These are phyloP conservation scores for Fusarium protoensiforme DNA, from an alignment of 2,329 filamentous ascomycete species.

Conservation along the genomic window DNA sequence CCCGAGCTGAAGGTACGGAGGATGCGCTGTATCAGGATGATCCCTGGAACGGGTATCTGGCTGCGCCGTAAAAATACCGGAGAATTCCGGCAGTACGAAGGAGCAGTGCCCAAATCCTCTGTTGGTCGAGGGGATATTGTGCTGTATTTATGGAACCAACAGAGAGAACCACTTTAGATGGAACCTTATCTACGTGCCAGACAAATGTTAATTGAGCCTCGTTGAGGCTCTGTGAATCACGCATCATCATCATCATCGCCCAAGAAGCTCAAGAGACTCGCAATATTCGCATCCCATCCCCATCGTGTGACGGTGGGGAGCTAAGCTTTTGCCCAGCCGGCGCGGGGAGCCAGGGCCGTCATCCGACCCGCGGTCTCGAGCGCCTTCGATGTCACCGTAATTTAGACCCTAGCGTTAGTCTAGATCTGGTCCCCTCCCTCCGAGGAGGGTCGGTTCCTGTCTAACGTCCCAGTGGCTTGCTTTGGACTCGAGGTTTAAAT, in stretches of 20 bases:
- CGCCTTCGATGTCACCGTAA: neutral
- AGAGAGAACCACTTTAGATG: neutral
- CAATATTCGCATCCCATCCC: neutral
- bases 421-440: neutral
- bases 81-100: neutral
- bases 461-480: neutral
- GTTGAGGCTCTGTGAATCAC: neutral
- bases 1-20: neutral
- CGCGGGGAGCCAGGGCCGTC: neutral
- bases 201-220: neutral
- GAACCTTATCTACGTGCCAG: neutral
- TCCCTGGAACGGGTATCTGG: neutral
- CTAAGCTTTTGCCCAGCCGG: conserved; percentile 34
- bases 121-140: neutral
- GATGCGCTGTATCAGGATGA: neutral
- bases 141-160: neutral
- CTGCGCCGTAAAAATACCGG: neutral
- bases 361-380: neutral
- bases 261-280: neutral
- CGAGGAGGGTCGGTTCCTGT: no score
- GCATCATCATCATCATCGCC: neutral
- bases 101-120: neutral
- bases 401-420: neutral
- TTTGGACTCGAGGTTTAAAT: neutral
- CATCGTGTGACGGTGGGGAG: conserved; percentile 15